Evolutionary conservation across 176 grass and related monocot genomes (phyloP), one percentile per base, ranked within the genome.

Genomic region (Elaeis guineensis): DNA sequence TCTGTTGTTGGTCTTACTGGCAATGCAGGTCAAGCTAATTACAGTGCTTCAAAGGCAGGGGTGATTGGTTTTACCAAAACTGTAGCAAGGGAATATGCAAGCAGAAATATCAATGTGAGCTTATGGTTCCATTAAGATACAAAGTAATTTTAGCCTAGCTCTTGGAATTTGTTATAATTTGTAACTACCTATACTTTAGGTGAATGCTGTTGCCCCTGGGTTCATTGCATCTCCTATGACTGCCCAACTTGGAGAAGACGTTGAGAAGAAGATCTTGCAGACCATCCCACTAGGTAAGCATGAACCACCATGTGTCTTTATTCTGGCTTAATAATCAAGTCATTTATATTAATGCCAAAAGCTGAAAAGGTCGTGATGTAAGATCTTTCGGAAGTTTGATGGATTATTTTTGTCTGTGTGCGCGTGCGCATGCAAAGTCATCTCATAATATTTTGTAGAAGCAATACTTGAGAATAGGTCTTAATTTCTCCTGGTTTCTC

Each of bases 211-310:
- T 5, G 87, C 93, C 23, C 93, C 87, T 57, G 93, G 93, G 29
- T 98, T 92, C 63, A 98, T 98, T 52, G 84, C 87, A 58, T 92
- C 93, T 17, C 87, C 92, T 81, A 89, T 92, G 87, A 98, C 93
- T 24, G 75, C 87, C 0, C 83, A 89, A 83, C 87, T 98, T 67
- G 78, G 84, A 57, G 84, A 80, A 50, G 93, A 83, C 21, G 52
- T 98, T 21, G 87, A 92, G 79, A 98, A 92, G 87, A 98, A 89
- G 77, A 88, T 88, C 52, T 79, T 92, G 74, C 49, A 80, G 57
- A 83, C 66, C 17, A 98, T 98, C 52, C 93, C 87, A 24, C 76
- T 98, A 61, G 93, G 93, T 98, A 92, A 35, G 12, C 25, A 20
- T 21, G 16, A 65, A 52, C 35, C 35, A 44, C 35, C 35, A 6